These are phyloP conservation scores for Pyronema domesticum DNA, from an alignment of 495 filamentous ascomycete species.

Conservation along the genomic window DNA sequence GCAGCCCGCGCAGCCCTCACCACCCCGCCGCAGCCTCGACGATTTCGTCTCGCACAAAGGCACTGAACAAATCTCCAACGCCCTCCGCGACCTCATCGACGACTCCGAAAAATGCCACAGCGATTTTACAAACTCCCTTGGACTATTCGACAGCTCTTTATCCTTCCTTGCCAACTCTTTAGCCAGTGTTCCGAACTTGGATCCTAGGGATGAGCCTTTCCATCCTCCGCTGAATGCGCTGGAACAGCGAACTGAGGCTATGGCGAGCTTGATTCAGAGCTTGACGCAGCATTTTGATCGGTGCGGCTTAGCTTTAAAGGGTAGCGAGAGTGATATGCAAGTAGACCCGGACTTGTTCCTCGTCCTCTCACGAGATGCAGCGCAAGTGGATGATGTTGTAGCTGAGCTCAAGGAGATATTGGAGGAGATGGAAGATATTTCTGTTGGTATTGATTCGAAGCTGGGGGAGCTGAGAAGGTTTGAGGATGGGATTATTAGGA, in stretches of 20 bases:
- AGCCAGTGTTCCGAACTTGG: slow-evolving; percentile 25
- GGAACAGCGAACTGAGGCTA: slow-evolving; percentile 60
- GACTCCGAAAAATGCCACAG: no score
- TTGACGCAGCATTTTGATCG: slow-evolving; percentile 87
- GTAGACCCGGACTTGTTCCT: slow-evolving; percentile 62
- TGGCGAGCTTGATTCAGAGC: slow-evolving; percentile 64
- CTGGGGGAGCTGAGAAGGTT: slow-evolving; percentile 36
- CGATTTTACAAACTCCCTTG: no score
- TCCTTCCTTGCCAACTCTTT: slow-evolving; percentile 43
- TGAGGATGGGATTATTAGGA: slow-evolving; percentile 32
- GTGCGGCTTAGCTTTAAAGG: slow-evolving; percentile 77
- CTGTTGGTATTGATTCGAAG: slow-evolving; percentile 39
- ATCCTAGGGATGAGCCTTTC: slow-evolving; percentile 33
- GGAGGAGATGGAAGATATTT: slow-evolving; percentile 54
- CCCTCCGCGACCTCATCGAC: no score
- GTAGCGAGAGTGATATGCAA: slow-evolving; percentile 67
- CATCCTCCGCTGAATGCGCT: slow-evolving; percentile 51
- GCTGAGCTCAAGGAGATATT: slow-evolving; percentile 61
- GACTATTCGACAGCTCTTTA: slow-evolving; percentile 35
- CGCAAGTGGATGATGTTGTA: slow-evolving; percentile 78
- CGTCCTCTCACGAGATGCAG: slow-evolving; percentile 66
- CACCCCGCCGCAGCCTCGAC: no score
- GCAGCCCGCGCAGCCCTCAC: no score
- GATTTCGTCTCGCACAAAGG: no score
- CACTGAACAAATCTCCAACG: no score